Evolutionary conservation across 2,329 filamentous ascomycete species (phyloP).

Genomic region (Trichoderma afroharzianum): DNA sequence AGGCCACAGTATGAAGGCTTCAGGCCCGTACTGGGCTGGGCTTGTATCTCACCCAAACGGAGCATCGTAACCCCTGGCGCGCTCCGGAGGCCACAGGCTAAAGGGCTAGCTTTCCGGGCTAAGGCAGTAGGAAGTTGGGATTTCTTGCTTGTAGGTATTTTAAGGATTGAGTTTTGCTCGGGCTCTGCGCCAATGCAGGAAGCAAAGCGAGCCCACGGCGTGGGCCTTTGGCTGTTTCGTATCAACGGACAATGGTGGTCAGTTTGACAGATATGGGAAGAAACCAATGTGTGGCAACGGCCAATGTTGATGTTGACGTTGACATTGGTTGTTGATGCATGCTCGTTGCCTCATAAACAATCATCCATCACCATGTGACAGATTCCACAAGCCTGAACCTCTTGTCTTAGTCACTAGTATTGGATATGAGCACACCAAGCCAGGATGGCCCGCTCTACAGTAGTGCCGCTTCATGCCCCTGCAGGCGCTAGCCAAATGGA

Average conservation of each 20-base stretch:
- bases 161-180: not conserved
- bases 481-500: constrained; percentile 5
- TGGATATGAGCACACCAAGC: not conserved
- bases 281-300: not conserved
- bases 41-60: not conserved
- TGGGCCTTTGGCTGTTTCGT: not conserved
- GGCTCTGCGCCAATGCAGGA: not conserved
- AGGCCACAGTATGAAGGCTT: not conserved
- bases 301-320: not conserved
- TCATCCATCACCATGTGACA: not conserved
- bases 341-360: not conserved
- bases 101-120: constrained; percentile 2
- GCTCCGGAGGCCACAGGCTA: constrained; percentile 1
- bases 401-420: constrained; percentile 12
- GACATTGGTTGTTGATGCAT: not conserved
- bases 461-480: constrained; percentile 12
- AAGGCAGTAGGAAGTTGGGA: not conserved
- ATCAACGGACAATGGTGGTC: not conserved
- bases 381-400: not conserved
- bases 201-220: not conserved
- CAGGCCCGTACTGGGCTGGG: not conserved
- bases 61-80: constrained; percentile 11
- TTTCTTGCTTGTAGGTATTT: not conserved
- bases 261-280: not conserved
- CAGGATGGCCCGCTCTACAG: constrained; percentile 4